Evolutionary conservation across 805 yeast genomes (phyloP).

Genomic region (Candida corydali): DNA sequence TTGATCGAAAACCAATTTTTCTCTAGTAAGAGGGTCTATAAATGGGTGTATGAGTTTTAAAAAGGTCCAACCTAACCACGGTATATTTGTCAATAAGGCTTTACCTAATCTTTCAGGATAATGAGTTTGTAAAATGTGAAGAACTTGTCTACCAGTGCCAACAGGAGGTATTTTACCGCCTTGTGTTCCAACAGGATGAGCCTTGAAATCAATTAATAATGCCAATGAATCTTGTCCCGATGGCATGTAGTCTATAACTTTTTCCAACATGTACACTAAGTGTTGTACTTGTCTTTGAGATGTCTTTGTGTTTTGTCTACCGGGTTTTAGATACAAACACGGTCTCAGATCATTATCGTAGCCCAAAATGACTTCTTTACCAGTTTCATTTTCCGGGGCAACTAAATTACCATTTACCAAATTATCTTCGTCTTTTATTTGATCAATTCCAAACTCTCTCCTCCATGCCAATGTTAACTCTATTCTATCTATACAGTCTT

Average conservation of each 20-base stretch:
- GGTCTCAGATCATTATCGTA: constrained; percentile 89
- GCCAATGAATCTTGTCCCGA: constrained; percentile 94
- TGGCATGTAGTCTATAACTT: constrained; percentile 93
- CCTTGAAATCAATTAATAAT: constrained; percentile 85
- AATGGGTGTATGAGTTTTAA: constrained; percentile 89
- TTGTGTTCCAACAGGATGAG: constrained; percentile 57
- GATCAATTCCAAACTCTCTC: constrained; percentile 73
- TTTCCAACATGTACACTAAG: constrained; percentile 86
- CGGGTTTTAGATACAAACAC: constrained; percentile 87
- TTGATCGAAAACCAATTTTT: constrained; percentile 86
- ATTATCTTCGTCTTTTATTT: constrained; percentile 41
- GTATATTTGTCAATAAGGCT: constrained; percentile 88
- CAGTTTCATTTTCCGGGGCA: constrained; percentile 76
- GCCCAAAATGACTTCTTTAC: constrained; percentile 89
- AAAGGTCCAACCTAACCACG: constrained; percentile 91
- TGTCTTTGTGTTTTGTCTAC: constrained; percentile 91
- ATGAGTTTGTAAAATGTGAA: constrained; percentile 91
- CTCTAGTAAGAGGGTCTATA: constrained; percentile 92
- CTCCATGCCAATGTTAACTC: constrained; percentile 86
- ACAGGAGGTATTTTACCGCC: constrained; percentile 82
- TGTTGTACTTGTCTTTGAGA: constrained; percentile 93
- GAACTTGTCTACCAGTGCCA: constrained; percentile 83
- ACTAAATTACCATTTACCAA: constrained; percentile 52
- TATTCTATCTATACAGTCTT: constrained; percentile 69
- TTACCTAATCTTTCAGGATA: constrained; percentile 96